Evolutionary conservation across 495 filamentous ascomycete species (phyloP).

Genomic region (Aspergillus olivimuriae): DNA sequence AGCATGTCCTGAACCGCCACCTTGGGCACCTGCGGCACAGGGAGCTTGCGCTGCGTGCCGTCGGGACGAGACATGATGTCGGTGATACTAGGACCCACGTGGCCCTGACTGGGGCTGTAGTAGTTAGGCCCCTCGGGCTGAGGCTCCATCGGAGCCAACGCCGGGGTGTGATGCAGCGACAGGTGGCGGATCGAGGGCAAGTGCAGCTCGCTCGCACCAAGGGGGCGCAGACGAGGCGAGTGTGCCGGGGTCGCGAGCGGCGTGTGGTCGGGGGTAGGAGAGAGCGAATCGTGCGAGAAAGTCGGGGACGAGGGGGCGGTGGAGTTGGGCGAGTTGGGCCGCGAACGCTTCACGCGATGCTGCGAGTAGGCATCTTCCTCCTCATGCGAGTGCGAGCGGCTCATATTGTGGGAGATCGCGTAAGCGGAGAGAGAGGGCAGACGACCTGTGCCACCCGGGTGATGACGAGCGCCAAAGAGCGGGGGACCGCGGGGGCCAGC

Average conservation of each 20-base stretch:
- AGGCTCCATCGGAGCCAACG: slow-evolving; percentile 88
- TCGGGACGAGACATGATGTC: slow-evolving; percentile 90
- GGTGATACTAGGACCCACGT: slow-evolving; percentile 69
- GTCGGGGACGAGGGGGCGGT: slow-evolving; percentile 97
- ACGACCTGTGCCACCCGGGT: slow-evolving; percentile 47
- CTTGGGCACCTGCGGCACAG: slow-evolving; percentile 81
- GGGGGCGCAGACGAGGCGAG: slow-evolving; percentile 83
- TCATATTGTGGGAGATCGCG: slow-evolving; percentile 76
- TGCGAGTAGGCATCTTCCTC: slow-evolving; percentile 69
- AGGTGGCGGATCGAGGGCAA: slow-evolving; percentile 86
- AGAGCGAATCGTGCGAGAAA: slow-evolving; percentile 93
- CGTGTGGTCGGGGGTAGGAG: slow-evolving; percentile 94
- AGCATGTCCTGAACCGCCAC: slow-evolving; percentile 85
- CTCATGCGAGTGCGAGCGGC: slow-evolving; percentile 83
- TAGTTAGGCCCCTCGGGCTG: slow-evolving; percentile 51
- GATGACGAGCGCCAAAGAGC: slow-evolving; percentile 54
- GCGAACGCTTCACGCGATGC: slow-evolving; percentile 74
- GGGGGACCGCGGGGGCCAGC: slow-evolving; percentile 34
- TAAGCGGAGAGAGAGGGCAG: slow-evolving; percentile 79
- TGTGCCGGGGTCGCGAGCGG: slow-evolving; percentile 93
- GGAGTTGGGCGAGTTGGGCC: slow-evolving; percentile 88
- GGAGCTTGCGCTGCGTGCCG: slow-evolving; percentile 86
- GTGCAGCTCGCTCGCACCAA: slow-evolving; percentile 61
- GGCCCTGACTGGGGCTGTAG: slow-evolving; percentile 46
- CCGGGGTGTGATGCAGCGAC: slow-evolving; percentile 80